Percentiles rank a stretch among this genome's conserved stretches.
Evolutionary conservation across 352 stramenopile genomes (phyloP).

Genomic region (Peronospora farinosa): DNA sequence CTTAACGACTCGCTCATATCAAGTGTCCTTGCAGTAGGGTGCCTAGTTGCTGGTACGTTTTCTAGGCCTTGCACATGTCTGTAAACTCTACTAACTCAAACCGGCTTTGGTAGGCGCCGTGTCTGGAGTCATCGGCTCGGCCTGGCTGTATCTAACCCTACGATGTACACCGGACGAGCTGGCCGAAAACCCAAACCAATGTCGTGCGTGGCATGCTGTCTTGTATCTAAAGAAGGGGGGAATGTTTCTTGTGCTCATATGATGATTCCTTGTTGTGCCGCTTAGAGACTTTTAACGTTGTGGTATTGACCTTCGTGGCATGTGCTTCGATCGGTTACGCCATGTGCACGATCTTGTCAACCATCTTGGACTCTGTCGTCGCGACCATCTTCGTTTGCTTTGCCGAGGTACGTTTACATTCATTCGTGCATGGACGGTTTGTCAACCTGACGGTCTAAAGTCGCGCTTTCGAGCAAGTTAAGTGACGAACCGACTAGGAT

Average conservation of each 20-base stretch:
- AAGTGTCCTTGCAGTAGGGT: slow-evolving; percentile 66
- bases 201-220: slow-evolving; percentile 41
- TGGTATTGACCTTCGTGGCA: slow-evolving; percentile 67
- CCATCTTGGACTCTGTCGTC: slow-evolving; percentile 78
- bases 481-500: slow-evolving; percentile 4
- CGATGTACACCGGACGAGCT: slow-evolving; percentile 54
- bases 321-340: slow-evolving; percentile 73
- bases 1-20: slow-evolving; percentile 79
- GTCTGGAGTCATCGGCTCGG: slow-evolving; percentile 69
- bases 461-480: slow-evolving; percentile 3
- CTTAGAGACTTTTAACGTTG: slow-evolving; percentile 80
- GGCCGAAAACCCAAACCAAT: slow-evolving; percentile 34
- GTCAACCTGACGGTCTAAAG: slow-evolving; percentile 13
- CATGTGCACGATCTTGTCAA: slow-evolving; percentile 82
- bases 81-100: background rate
- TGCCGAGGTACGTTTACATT: slow-evolving; percentile 53
- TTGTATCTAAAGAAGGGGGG: background rate
- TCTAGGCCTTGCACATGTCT: background rate
- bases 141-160: slow-evolving; percentile 64
- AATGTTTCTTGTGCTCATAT: background rate
- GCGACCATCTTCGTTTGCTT: slow-evolving; percentile 86
- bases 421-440: background rate
- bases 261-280: background rate
- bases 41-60: slow-evolving; percentile 64
- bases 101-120: slow-evolving; percentile 37